Evolutionary conservation across 2,329 filamentous ascomycete genomes (phyloP).

Genomic region (Apiospora marii): DNA sequence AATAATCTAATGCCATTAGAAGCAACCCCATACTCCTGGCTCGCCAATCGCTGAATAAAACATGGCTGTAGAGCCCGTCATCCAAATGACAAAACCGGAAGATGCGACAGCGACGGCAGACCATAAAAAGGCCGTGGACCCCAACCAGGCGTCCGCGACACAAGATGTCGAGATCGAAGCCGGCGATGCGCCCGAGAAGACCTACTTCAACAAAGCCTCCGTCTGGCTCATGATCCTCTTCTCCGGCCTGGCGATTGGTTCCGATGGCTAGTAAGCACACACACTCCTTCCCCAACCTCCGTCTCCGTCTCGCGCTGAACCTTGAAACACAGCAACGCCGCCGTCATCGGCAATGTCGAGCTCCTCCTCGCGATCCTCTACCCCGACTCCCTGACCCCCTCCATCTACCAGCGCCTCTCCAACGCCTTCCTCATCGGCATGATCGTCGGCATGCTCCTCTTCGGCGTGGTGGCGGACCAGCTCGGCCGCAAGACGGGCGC

Average conservation of each 20-base stretch:
- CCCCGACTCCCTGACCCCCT: slow-evolving; percentile 49
- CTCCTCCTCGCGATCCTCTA: slow-evolving; percentile 51
- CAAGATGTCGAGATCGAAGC: slow-evolving; percentile 25
- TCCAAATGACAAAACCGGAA: not conserved
- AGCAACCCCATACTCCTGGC: not conserved
- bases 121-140: not conserved
- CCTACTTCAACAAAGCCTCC: slow-evolving; percentile 49
- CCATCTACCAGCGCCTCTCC: slow-evolving; percentile 58
- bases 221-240: slow-evolving; percentile 54
- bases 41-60: not conserved
- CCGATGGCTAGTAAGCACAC: slow-evolving; percentile 49
- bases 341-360: slow-evolving; percentile 54
- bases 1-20: not conserved
- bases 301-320: slow-evolving; percentile 22
- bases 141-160: not conserved
- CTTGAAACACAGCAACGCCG: slow-evolving; percentile 43
- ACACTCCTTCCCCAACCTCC: slow-evolving; percentile 35
- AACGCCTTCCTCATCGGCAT: slow-evolving; percentile 64
- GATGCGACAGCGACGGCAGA: not conserved
- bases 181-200: slow-evolving; percentile 32
- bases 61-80: not conserved
- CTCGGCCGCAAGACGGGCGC: slow-evolving; percentile 58
- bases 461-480: slow-evolving; percentile 58
- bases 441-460: slow-evolving; percentile 63
- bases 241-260: slow-evolving; percentile 54